These are phyloP conservation scores for Arthonia radiata DNA, from an alignment of 495 filamentous ascomycete genomes.

Conservation along the genomic window DNA sequence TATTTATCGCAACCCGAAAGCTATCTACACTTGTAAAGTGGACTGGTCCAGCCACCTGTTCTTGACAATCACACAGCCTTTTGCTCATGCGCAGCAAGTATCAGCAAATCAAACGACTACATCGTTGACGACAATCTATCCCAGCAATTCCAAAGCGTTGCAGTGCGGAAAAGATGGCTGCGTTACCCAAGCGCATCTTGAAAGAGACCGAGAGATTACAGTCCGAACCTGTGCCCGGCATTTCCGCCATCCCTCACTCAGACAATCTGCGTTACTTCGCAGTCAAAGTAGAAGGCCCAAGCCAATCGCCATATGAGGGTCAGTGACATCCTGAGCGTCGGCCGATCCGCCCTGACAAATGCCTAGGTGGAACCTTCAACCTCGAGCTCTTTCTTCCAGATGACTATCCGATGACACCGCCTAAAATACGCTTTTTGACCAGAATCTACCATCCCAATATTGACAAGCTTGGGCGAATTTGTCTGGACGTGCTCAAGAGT, in stretches of 20 bases:
- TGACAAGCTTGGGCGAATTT: constrained; percentile 90
- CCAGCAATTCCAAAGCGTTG: too few relatives aligned
- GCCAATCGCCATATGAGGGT: constrained; percentile 86
- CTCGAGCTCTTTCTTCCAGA: constrained; percentile 97
- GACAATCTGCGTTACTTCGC: constrained; percentile 97
- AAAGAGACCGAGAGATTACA: constrained; percentile 97
- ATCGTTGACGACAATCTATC: too few relatives aligned
- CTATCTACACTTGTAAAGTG: too few relatives aligned
- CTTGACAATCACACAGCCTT: too few relatives aligned
- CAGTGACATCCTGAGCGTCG: constrained; percentile 2
- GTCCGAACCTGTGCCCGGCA: constrained; percentile 88
- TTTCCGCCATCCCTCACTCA: constrained; percentile 92
- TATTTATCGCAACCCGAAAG: too few relatives aligned
- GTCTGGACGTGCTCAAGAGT: constrained; percentile 95
- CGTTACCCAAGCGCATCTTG: constrained; percentile 83
- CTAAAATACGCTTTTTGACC: constrained; percentile 93
- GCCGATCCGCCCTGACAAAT: constrained; percentile 1
- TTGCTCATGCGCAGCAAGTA: too few relatives aligned
- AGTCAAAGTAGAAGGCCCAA: constrained; percentile 85
- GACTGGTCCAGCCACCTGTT: too few relatives aligned
- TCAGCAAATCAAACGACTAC: too few relatives aligned
- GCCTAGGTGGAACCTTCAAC: constrained; percentile 78
- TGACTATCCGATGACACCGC: constrained; percentile 97
- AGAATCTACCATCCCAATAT: constrained; percentile 99
- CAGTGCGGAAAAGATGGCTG: constrained; percentile 28